Conservation (phyloP, 1,284 basidiomycete genomes). For the Abortiporus biennis region DNA sequence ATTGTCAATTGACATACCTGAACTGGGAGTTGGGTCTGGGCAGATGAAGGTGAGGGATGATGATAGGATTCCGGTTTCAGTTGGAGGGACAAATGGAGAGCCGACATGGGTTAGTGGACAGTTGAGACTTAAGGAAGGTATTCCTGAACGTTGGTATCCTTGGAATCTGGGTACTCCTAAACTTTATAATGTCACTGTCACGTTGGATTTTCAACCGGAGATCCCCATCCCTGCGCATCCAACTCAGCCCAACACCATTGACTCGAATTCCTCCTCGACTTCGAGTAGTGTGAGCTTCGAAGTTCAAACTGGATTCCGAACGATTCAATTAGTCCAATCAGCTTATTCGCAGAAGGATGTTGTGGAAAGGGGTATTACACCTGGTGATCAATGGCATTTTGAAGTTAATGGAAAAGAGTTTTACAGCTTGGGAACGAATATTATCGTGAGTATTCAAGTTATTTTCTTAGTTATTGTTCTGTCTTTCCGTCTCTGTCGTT, state of each 20-base stretch:
- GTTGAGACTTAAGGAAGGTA: constrained; percentile 40
- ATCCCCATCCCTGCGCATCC: too few species aligned
- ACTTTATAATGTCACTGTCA: constrained; percentile 43
- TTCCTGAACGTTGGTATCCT: constrained; percentile 49
- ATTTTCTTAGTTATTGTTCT: neutral
- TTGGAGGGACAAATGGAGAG: constrained; percentile 13
- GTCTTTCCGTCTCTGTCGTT: neutral
- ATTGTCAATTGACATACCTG: constrained; percentile 39
- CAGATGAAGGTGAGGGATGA: constrained; percentile 19
- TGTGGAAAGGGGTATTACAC: constrained; percentile 40
- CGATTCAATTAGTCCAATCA: constrained; percentile 44
- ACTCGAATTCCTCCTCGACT: neutral
- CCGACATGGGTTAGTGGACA: constrained; percentile 35
- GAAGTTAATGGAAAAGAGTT: constrained; percentile 50
- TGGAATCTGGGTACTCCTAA: constrained; percentile 48
- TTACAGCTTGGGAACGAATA: constrained; percentile 49
- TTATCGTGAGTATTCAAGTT: constrained; percentile 26
- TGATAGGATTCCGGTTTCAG: constrained; percentile 28
- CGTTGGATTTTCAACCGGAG: constrained; percentile 18
- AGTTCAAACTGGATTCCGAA: constrained; percentile 52
- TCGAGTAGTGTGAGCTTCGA: constrained; percentile 20
- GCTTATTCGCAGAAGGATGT: constrained; percentile 41
- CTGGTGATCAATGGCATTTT: constrained; percentile 57
- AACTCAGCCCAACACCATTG: neutral
- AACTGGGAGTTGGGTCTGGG: constrained; percentile 33